A percentile compares a stretch with the other conserved stretches of the same genome.
Conservation (phyloP, 345 rosid genomes). For the Syzygium aromaticum region DNA sequence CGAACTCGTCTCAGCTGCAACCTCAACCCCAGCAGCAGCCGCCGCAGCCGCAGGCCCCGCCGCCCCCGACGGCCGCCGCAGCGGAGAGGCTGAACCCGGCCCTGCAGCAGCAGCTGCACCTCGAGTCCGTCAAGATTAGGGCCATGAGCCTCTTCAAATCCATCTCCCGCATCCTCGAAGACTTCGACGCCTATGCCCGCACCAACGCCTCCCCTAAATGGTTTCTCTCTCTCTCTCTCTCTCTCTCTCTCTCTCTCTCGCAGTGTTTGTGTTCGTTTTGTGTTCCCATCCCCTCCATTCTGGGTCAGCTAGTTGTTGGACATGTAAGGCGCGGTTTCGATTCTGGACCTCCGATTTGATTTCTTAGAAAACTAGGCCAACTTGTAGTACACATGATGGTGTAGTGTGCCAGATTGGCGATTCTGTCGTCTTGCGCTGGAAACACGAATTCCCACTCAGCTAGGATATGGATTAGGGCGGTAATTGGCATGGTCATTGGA, state of each 20-base stretch:
- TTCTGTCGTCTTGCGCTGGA: neutral
- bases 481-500: neutral
- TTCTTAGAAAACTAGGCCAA: neutral
- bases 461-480: neutral
- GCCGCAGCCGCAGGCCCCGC: conserved; percentile 8
- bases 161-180: conserved; percentile 86
- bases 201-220: conserved; percentile 85
- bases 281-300: neutral
- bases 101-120: conserved; percentile 59
- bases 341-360: neutral
- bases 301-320: neutral
- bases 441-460: neutral
- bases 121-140: conserved; percentile 73
- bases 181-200: conserved; percentile 60
- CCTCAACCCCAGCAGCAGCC: conserved; percentile 6
- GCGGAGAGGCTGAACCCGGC: conserved; percentile 66
- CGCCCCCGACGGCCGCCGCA: conserved; percentile 7
- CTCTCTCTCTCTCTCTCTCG: neutral
- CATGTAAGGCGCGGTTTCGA: neutral
- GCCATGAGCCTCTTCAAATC: conserved; percentile 73
- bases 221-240: conserved; percentile 12
- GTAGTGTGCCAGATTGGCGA: neutral
- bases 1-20: conserved; percentile 15
- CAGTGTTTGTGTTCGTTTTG: neutral
- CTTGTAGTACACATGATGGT: neutral